Conservation (phyloP, 2,329 filamentous ascomycete species). For the Dissoconium aciculare region DNA sequence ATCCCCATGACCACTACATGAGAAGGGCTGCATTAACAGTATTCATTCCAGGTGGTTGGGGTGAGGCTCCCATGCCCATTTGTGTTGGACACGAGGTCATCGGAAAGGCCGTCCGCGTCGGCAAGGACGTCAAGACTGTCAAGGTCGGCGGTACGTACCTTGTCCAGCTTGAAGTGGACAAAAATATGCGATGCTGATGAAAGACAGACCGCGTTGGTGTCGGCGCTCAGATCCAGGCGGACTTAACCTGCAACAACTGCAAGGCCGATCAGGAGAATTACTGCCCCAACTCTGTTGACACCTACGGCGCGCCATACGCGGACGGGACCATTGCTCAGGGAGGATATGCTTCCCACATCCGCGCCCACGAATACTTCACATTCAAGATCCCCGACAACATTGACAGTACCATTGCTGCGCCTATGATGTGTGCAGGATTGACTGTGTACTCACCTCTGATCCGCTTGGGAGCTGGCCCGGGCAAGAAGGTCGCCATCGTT, state of each 20-base stretch:
- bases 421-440: slow-evolving; percentile 57
- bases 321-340: slow-evolving; percentile 51
- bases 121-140: slow-evolving; percentile 35
- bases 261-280: slow-evolving; percentile 40
- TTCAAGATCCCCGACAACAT: slow-evolving; percentile 65
- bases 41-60: slow-evolving; percentile 45
- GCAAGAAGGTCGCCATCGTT: slow-evolving; percentile 64
- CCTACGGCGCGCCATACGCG: slow-evolving; percentile 35
- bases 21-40: slow-evolving; percentile 8
- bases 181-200: not conserved
- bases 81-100: slow-evolving; percentile 51
- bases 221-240: slow-evolving; percentile 36
- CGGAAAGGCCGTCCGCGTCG: slow-evolving; percentile 36
- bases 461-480: slow-evolving; percentile 58
- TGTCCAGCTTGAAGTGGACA: too few species aligned
- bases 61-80: slow-evolving; percentile 45
- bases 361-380: slow-evolving; percentile 61
- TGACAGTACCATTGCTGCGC: slow-evolving; percentile 43
- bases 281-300: slow-evolving; percentile 36
- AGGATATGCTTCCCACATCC: slow-evolving; percentile 52
- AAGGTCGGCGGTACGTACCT: slow-evolving; percentile 24
- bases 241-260: slow-evolving; percentile 37
- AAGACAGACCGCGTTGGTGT: slow-evolving; percentile 30
- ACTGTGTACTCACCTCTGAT: slow-evolving; percentile 67
- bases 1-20: slow-evolving; percentile 2